phyloP scores from a whole-genome alignment of 73 alveolate species.

The Uronychia binucleata region DNA sequence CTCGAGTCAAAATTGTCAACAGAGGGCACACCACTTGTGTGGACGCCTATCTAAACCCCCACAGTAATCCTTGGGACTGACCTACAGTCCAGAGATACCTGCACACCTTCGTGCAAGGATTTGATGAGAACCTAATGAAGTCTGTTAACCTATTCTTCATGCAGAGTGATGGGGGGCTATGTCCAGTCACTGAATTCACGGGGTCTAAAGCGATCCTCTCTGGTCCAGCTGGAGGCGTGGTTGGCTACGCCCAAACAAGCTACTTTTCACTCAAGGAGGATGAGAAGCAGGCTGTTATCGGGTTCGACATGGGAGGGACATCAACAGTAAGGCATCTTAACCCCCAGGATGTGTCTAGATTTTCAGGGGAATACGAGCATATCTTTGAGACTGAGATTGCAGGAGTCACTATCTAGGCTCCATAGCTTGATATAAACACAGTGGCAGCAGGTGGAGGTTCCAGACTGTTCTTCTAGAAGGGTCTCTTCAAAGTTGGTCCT shows the following conservation, averaged over 20 bases:
- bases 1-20: conserved; percentile 71
- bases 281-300: conserved; percentile 66
- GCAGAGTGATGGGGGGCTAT: conserved; percentile 93
- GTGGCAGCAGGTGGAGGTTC: conserved; percentile 98
- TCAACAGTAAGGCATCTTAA: conserved; percentile 59
- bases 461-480: conserved; percentile 74
- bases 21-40: conserved; percentile 81
- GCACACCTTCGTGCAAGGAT: conserved; percentile 49
- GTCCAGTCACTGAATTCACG: conserved; percentile 58
- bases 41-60: conserved; percentile 89
- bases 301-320: conserved; percentile 98
- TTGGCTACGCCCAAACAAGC: conserved; percentile 71
- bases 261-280: conserved; percentile 25
- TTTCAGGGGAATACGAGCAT: conserved; percentile 41
- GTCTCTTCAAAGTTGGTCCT: conserved; percentile 90
- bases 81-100: conserved; percentile 57
- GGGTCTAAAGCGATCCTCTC: conserved; percentile 85
- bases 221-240: conserved; percentile 97
- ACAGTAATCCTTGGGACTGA: conserved; percentile 20
- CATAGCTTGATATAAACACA: conserved; percentile 84
- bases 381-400: conserved; percentile 80
- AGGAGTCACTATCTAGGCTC: conserved; percentile 82
- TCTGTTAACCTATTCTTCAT: conserved; percentile 66
- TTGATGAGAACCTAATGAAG: conserved; percentile 59
- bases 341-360: conserved; percentile 76